Evolutionary conservation across 768 basidiomycete species (phyloP), one percentile per base, ranked within the genome.

Genomic region (Mycena belliarum): DNA sequence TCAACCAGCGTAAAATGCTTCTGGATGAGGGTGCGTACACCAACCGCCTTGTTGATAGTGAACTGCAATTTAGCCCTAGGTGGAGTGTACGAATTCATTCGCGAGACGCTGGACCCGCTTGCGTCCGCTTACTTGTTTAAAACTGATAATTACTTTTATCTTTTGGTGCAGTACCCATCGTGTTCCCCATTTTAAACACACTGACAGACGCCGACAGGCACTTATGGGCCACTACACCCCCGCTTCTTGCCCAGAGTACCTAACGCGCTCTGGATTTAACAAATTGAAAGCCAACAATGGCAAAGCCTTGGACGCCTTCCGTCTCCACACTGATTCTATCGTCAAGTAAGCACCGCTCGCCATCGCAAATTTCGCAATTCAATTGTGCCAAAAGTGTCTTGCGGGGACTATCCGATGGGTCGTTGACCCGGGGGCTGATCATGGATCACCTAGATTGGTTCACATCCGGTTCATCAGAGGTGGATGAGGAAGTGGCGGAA

Each of bases 361-460:
- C 42, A 23, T 21, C 21, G 21, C 8, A 11, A 16, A 46, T 52
- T 38, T 57, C 38, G 4, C 26, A n/a, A 11, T 37, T 52, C 45
- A 10, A 38, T 25, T 48, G 9, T 10, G 54, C 48, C 6, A 50
- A n/a, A n/a, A 75, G 72, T 49, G 73, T 75, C 14, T 63, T 76
- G 23, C 70, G 66, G 21, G 74, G 75, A 32, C 60, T 76, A 33
- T 53, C 64, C 10, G 52, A 52, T 42, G 72, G 72, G 29, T 81
- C 81, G 8, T 74, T 88, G 43, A 88, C 85, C 32, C 81, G 85
- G 25, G 81, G 82, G 12, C 78, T 89, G 26, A 76, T 89, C 55
- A 89, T 89, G 88, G 88, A 90, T 68, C 84, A 85, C 47, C 76
- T 88, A 47, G 85, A 86, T 62, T 84, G 81, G 77, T 82, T 84